Conservation (phyloP, 2,329 filamentous ascomycete genomes). For the Fusarium kyushuense region DNA sequence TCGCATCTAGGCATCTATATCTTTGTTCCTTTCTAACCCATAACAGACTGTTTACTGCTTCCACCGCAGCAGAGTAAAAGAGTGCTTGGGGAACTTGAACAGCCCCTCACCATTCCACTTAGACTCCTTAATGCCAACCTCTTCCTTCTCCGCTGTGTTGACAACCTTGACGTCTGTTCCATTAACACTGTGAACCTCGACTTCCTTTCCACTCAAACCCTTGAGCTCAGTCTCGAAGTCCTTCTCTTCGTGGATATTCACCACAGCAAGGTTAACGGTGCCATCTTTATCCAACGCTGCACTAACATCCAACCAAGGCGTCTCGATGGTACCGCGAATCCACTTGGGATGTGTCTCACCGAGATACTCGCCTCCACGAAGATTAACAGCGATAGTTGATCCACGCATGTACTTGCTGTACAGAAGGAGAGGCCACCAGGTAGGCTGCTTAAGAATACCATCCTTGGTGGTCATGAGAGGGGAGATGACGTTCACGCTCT, state of each 20-base stretch:
- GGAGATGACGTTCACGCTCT: conserved; percentile 82
- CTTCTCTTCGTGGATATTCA: conserved; percentile 75
- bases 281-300: conserved; percentile 69
- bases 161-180: conserved; percentile 61
- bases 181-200: conserved; percentile 72
- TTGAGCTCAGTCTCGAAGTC: conserved; percentile 71
- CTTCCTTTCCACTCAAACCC: conserved; percentile 61
- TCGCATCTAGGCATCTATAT: conserved; percentile 4
- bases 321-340: conserved; percentile 74
- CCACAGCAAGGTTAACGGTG: conserved; percentile 74
- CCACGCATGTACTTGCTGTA: conserved; percentile 73
- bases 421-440: conserved; percentile 79
- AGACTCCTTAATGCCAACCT: conserved; percentile 61
- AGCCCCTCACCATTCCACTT: conserved; percentile 72
- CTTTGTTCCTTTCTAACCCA: not conserved
- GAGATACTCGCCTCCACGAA: conserved; percentile 71
- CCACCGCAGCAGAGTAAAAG: conserved; percentile 74
- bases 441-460: conserved; percentile 77
- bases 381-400: conserved; percentile 73
- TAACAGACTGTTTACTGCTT: conserved; percentile 57
- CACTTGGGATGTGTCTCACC: conserved; percentile 75
- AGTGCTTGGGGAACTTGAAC: conserved; percentile 77
- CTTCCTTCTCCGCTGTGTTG: conserved; percentile 72
- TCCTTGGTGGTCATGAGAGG: conserved; percentile 77
- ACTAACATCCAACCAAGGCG: conserved; percentile 77